Base-by-base conservation (phyloP, 768 basidiomycete species). In the Jaapia argillacea region DNA sequence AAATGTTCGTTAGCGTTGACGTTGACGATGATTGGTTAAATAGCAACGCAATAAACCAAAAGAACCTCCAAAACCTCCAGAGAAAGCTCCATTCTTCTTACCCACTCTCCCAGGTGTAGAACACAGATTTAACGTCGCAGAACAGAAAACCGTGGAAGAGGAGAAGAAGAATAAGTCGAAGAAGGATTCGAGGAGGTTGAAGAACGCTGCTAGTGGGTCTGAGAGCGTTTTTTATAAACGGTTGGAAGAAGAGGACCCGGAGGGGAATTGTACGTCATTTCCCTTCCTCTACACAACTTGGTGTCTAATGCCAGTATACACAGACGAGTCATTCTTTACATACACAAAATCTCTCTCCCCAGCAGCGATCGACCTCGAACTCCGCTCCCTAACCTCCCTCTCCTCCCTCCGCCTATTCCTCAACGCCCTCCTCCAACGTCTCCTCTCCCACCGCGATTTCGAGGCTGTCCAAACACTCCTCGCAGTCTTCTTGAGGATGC, bases 31-130 rank as follows among this genome's bases (percentile, higher is more conserved):
- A 23, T 28, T 31, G 24, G n/a, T 4, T 7, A 22, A 37, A 33
- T 47, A 94, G 85, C 84, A 86, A 74, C 81, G 96, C 43, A 98
- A 98, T 60, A 96, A 93, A 68, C 92, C 96, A 10, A 91, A 85
- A 61, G 93, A 96, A 49, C 78, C 92, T 0, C 91, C 92, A 5
- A 97, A 98, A 62, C 85, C 83, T 21, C 89, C 90, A 10, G 94
- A 97, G 63, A 77, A 89, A 47, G 94, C 92, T 1, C 96, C 96
- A 0, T 99, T 99, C 70, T 99, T 98, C 71, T 68, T 99, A 13
- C 96, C 94, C 18, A 90, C 92, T 1, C 63, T 97, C 7, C 83
- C 86, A 3, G 94, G 92, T 7, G 75, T 91, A 7, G 89, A 93
- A 45, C 71, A 79, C 14, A 75, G 88, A 14, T 94, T 97, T 58